Conservation (phyloP, 495 filamentous ascomycete genomes). For the Copromyces sp. region DNA sequence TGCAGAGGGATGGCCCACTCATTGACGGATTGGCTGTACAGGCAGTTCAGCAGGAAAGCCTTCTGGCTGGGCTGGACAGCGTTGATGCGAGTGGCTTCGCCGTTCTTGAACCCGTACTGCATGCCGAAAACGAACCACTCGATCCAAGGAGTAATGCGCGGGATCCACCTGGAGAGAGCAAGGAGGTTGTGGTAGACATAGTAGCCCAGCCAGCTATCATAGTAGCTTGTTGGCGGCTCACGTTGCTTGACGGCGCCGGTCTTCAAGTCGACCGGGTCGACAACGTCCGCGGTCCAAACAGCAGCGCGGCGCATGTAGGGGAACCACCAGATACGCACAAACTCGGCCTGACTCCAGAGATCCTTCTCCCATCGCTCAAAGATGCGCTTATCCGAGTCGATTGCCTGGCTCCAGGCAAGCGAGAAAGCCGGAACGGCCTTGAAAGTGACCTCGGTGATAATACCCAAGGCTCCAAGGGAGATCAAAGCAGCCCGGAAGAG, state of each 20-base stretch:
- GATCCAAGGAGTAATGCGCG: constrained; percentile 68
- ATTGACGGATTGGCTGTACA: constrained; percentile 94
- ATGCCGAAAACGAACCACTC: constrained; percentile 94
- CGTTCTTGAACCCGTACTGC: constrained; percentile 81
- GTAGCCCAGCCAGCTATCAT: constrained; percentile 70
- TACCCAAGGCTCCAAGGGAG: constrained; percentile 80
- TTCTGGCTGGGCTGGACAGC: constrained; percentile 71
- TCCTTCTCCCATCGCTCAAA: constrained; percentile 59
- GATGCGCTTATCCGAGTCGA: constrained; percentile 56
- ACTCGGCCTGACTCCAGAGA: constrained; percentile 79
- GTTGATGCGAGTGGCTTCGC: constrained; percentile 40
- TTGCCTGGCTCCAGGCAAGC: constrained; percentile 74
- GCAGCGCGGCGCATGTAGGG: constrained; percentile 80
- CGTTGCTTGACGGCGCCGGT: constrained; percentile 42
- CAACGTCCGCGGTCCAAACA: constrained; percentile 67
- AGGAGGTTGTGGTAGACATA: constrained; percentile 84
- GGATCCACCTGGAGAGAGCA: constrained; percentile 65
- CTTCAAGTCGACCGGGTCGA: constrained; percentile 28
- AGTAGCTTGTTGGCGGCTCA: constrained; percentile 50
- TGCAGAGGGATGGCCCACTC: constrained; percentile 93
- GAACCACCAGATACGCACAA: constrained; percentile 93
- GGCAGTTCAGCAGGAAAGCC: constrained; percentile 88
- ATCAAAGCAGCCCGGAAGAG: constrained; percentile 85
- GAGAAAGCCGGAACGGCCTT: constrained; percentile 67
- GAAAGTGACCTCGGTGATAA: constrained; percentile 81